Conservation (phyloP, 2,329 filamentous ascomycete species). For the Akanthomyces muscarius region DNA sequence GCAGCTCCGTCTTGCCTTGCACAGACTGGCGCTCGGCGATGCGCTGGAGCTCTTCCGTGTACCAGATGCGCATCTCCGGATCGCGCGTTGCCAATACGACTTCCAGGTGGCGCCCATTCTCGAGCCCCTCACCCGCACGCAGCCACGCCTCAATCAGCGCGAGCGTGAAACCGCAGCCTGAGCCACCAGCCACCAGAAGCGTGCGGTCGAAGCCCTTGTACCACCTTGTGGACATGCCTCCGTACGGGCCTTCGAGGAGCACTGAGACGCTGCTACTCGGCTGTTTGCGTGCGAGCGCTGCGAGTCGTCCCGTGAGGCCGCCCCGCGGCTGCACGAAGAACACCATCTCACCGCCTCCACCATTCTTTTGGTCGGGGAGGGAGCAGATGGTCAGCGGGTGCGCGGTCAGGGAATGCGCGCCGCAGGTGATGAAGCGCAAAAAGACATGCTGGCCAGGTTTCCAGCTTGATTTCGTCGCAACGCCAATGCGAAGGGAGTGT, state of each 20-base stretch:
- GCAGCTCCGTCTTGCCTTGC: slow-evolving; percentile 3
- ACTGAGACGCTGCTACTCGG: slow-evolving; percentile 40
- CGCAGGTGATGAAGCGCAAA: slow-evolving; percentile 46
- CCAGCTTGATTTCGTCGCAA: slow-evolving; percentile 45
- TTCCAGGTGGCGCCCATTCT: background rate
- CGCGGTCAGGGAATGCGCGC: slow-evolving; percentile 40
- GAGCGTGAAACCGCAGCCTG: slow-evolving; percentile 51
- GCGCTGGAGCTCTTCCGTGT: slow-evolving; percentile 22
- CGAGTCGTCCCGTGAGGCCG: slow-evolving; percentile 47
- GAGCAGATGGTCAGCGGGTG: slow-evolving; percentile 57
- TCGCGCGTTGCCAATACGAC: slow-evolving; percentile 31
- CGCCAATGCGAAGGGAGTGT: slow-evolving; percentile 35
- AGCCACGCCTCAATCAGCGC: slow-evolving; percentile 41
- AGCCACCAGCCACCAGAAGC: slow-evolving; percentile 52
- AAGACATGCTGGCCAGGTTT: slow-evolving; percentile 52
- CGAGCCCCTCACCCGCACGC: background rate
- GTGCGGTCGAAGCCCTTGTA: slow-evolving; percentile 37
- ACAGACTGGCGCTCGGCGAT: slow-evolving; percentile 16
- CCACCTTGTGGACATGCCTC: slow-evolving; percentile 41
- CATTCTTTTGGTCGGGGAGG: slow-evolving; percentile 29
- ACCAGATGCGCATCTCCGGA: slow-evolving; percentile 27
- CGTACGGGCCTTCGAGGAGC: slow-evolving; percentile 56
- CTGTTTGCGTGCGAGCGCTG: slow-evolving; percentile 33
- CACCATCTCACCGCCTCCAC: slow-evolving; percentile 36
- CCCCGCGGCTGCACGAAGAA: slow-evolving; percentile 50